These are phyloP conservation scores for Karstenula rhodostoma DNA, from an alignment of 2,329 filamentous ascomycete species.

Conservation along the genomic window DNA sequence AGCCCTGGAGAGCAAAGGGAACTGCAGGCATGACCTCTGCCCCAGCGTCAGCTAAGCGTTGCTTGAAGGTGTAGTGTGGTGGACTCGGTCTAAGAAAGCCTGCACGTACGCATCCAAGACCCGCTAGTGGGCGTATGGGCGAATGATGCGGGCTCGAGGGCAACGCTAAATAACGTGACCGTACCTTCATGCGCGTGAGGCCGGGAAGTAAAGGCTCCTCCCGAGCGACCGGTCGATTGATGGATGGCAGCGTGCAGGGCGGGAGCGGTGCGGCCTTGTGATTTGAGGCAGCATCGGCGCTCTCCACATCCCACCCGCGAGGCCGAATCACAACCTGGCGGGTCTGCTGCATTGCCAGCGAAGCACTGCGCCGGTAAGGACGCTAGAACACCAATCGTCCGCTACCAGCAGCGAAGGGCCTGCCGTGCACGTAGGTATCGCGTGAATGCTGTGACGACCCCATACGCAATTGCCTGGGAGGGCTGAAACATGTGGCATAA, in stretches of 20 bases:
- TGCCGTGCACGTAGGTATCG: constrained; percentile 39
- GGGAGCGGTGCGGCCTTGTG: constrained; percentile 28
- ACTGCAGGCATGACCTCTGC: constrained; percentile 42
- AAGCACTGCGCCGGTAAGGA: constrained; percentile 43
- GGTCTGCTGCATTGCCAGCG: constrained; percentile 45
- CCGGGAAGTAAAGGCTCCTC: constrained; percentile 37
- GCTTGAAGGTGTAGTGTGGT: constrained; percentile 45
- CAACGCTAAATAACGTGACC: constrained; percentile 33
- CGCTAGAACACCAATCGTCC: constrained; percentile 43
- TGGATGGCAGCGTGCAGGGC: constrained; percentile 34
- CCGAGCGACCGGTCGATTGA: constrained; percentile 45
- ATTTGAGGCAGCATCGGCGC: constrained; percentile 37
- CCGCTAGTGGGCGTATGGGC: constrained; percentile 19
- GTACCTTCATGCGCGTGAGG: constrained; percentile 27
- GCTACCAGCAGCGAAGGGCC: constrained; percentile 30
- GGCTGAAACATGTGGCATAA: constrained; percentile 32
- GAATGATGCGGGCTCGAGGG: constrained; percentile 17
- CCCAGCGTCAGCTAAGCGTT: constrained; percentile 47
- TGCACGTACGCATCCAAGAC: constrained; percentile 32
- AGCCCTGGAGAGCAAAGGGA: constrained; percentile 33
- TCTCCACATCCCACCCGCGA: constrained; percentile 31
- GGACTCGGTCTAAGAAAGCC: constrained; percentile 36
- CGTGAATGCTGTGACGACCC: constrained; percentile 38
- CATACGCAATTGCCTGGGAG: constrained; percentile 21
- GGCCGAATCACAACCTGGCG: constrained; percentile 33